Conservation (phyloP, 495 filamentous ascomycete genomes). For the Penicillium coprophilum region DNA sequence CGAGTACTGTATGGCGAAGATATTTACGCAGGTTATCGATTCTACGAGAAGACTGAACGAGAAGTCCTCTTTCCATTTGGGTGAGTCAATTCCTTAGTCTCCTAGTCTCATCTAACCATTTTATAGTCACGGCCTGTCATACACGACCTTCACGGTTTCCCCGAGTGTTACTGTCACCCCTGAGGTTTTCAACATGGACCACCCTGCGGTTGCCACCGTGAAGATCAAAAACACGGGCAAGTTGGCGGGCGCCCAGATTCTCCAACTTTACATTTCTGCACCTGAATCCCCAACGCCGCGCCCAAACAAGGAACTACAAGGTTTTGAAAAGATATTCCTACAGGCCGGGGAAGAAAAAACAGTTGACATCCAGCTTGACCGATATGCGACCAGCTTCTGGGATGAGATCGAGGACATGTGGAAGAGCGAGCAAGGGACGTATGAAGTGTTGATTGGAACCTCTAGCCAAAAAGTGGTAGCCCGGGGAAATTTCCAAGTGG, state of each 20-base stretch:
- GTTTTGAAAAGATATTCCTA: slow-evolving; percentile 67
- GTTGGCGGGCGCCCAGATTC: slow-evolving; percentile 61
- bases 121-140: slow-evolving; percentile 63
- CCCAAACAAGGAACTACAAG: slow-evolving; percentile 48
- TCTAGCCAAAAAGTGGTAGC: slow-evolving; percentile 43
- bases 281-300: slow-evolving; percentile 43
- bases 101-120: not conserved
- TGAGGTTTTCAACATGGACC: slow-evolving; percentile 52
- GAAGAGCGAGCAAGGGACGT: slow-evolving; percentile 71
- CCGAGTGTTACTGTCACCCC: slow-evolving; percentile 36
- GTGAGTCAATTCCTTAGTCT: slow-evolving; percentile 14
- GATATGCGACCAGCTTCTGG: slow-evolving; percentile 70
- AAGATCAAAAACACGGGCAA: slow-evolving; percentile 53
- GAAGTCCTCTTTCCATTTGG: slow-evolving; percentile 26
- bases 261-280: slow-evolving; percentile 68
- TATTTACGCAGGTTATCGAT: slow-evolving; percentile 72
- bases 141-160: slow-evolving; percentile 62
- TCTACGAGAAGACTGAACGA: slow-evolving; percentile 70
- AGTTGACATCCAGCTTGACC: slow-evolving; percentile 58
- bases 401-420: slow-evolving; percentile 63
- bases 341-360: slow-evolving; percentile 61
- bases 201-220: slow-evolving; percentile 54
- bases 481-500: slow-evolving; percentile 43
- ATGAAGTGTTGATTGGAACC: slow-evolving; percentile 58
- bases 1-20: slow-evolving; percentile 68